Conservation (phyloP, 805 yeast species). For the Metschnikowia similis region DNA sequence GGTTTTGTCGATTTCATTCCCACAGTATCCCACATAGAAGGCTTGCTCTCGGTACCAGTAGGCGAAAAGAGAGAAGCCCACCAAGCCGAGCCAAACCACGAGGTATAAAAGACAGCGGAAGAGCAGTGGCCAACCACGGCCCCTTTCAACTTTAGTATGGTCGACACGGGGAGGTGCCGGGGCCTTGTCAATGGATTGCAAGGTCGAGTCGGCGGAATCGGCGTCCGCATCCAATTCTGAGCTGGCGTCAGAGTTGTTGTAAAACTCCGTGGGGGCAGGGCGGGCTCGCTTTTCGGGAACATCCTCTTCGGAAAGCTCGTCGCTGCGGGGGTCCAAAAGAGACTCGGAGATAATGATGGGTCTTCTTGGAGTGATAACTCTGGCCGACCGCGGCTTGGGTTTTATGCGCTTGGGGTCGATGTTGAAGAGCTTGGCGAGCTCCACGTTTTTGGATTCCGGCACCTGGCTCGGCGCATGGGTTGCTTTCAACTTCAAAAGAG, state of each 20-base stretch:
- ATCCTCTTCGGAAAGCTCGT: background rate
- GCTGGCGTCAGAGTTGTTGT: slow-evolving; percentile 1
- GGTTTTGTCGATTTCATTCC: slow-evolving; percentile 48
- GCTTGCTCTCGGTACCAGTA: slow-evolving; percentile 66
- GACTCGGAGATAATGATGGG: slow-evolving; percentile 13
- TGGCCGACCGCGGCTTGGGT: slow-evolving; percentile 10
- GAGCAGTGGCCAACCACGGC: background rate
- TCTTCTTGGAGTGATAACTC: slow-evolving; percentile 15
- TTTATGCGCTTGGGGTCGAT: slow-evolving; percentile 12
- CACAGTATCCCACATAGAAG: slow-evolving; percentile 69
- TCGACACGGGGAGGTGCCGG: no score
- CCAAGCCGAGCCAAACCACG: slow-evolving; percentile 31
- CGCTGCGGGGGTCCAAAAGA: background rate
- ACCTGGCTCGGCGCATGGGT: slow-evolving; percentile 3
- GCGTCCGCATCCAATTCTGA: background rate
- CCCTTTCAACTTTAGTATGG: no score
- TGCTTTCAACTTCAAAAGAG: slow-evolving; percentile 14
- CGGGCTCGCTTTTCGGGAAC: slow-evolving; percentile 1
- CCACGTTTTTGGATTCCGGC: slow-evolving; percentile 5
- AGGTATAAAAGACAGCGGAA: slow-evolving; percentile 13
- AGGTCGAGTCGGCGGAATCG: background rate
- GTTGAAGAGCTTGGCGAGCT: slow-evolving; percentile 14
- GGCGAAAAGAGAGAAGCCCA: slow-evolving; percentile 36
- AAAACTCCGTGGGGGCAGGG: background rate
- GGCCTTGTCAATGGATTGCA: background rate